These are phyloP conservation scores for Phanerodontia chrysosporium DNA, from an alignment of 768 basidiomycete species.

Conservation along the genomic window DNA sequence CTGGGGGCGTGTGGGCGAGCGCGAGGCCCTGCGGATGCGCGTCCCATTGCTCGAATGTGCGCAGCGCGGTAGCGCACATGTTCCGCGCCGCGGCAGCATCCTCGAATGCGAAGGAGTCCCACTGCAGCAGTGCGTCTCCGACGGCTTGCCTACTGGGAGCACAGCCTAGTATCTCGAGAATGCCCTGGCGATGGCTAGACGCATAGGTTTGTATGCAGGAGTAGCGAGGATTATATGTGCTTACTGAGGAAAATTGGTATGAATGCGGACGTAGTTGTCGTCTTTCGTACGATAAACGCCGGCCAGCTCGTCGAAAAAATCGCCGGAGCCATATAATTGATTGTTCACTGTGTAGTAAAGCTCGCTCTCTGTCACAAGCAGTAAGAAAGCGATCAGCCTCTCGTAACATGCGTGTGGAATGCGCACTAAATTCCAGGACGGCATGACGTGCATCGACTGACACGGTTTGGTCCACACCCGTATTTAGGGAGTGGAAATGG, in stretches of 20 bases:
- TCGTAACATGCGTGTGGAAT: neutral
- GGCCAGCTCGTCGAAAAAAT: constrained; percentile 45
- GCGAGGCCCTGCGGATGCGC: constrained; percentile 43
- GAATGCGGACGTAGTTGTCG: constrained; percentile 47
- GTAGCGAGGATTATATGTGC: constrained; percentile 11
- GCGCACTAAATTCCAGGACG: constrained; percentile 48
- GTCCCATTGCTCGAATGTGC: constrained; percentile 49
- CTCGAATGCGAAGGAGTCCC: constrained; percentile 46
- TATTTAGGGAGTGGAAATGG: constrained; percentile 42
- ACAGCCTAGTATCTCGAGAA: constrained; percentile 41
- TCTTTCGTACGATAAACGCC: constrained; percentile 54
- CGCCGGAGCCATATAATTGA: constrained; percentile 23
- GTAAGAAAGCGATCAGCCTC: neutral
- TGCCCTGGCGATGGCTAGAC: constrained; percentile 47
- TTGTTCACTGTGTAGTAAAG: constrained; percentile 45
- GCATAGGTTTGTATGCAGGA: neutral
- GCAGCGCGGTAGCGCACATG: constrained; percentile 48
- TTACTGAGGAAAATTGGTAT: constrained; percentile 65
- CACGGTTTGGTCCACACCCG: constrained; percentile 44
- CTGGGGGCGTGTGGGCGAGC: constrained; percentile 36
- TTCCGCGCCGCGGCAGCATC: constrained; percentile 37
- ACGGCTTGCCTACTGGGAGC: constrained; percentile 34
- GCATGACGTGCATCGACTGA: constrained; percentile 54
- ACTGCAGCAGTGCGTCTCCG: constrained; percentile 32
- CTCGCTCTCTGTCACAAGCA: constrained; percentile 40